Evolutionary conservation across 1,284 basidiomycete species (phyloP).

Genomic region (Anthracocystis setariae): DNA sequence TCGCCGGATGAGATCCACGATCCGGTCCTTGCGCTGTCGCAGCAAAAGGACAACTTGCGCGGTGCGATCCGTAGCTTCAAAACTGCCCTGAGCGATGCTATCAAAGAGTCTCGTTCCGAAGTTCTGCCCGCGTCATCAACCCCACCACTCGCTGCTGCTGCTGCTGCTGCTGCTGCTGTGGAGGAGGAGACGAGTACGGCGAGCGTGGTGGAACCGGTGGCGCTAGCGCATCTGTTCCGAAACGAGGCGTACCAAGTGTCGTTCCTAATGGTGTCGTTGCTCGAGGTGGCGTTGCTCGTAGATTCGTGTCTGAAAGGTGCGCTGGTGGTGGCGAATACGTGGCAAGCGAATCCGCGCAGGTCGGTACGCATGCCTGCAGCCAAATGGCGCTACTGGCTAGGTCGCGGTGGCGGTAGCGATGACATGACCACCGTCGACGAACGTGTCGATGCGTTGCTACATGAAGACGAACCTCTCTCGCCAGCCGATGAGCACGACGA

Average conservation of each 20-base stretch:
- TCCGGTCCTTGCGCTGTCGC: slow-evolving; percentile 12
- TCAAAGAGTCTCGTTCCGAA: slow-evolving; percentile 16
- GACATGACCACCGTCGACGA: slow-evolving; percentile 19
- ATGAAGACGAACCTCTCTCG: slow-evolving; percentile 41
- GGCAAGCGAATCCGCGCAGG: slow-evolving; percentile 10
- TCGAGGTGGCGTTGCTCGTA: slow-evolving; percentile 52
- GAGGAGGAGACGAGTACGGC: background rate
- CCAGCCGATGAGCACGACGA: no score
- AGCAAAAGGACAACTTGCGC: slow-evolving; percentile 18
- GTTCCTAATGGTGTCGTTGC: slow-evolving; percentile 52
- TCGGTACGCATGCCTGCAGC: slow-evolving; percentile 24
- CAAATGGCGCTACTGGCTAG: slow-evolving; percentile 48
- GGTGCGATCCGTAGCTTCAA: slow-evolving; percentile 33
- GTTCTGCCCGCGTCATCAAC: slow-evolving; percentile 4
- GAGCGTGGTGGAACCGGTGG: background rate
- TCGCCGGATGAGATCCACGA: background rate
- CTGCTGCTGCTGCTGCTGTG: no score
- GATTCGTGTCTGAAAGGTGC: slow-evolving; percentile 28
- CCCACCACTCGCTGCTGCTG: no score
- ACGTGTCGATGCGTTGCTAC: slow-evolving; percentile 27
- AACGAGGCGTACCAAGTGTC: slow-evolving; percentile 51
- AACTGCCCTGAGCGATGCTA: slow-evolving; percentile 21
- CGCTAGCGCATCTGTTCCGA: slow-evolving; percentile 32
- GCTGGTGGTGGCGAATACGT: slow-evolving; percentile 15
- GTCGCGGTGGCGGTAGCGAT: slow-evolving; percentile 5